Conservation (phyloP, 768 basidiomycete species). For the Tulasnella sp. region DNA sequence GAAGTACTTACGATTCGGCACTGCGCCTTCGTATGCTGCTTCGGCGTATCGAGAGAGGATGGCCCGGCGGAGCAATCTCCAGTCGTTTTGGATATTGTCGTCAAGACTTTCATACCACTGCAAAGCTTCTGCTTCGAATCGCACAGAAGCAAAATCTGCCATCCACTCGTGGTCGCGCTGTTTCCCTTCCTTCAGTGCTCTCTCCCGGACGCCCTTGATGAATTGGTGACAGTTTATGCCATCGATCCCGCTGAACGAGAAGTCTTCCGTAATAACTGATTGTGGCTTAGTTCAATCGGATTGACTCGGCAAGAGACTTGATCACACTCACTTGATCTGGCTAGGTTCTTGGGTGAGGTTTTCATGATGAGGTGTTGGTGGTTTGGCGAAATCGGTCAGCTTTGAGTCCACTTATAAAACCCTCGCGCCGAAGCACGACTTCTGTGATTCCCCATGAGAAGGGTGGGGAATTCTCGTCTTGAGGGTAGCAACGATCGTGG, state of each 20-base stretch:
- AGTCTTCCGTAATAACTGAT: background rate
- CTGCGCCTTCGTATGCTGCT: background rate
- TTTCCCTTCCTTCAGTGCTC: background rate
- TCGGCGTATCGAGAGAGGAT: background rate
- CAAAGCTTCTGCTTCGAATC: background rate
- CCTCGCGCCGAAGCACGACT: background rate
- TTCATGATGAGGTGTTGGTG: background rate
- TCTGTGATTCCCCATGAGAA: background rate
- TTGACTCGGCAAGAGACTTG: background rate
- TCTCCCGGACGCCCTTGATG: background rate
- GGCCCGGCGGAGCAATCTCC: background rate
- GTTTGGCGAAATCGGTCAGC: background rate
- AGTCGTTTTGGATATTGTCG: background rate
- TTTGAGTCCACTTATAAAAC: background rate
- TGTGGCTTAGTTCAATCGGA: background rate
- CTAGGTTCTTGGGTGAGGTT: background rate
- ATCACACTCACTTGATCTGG: background rate
- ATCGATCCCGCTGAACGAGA: background rate
- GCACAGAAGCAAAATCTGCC: background rate
- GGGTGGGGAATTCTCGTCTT: background rate
- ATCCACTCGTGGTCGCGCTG: slow-evolving; percentile 1
- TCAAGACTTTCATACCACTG: background rate
- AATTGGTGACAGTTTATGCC: background rate
- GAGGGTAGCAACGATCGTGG: background rate
- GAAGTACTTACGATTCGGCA: background rate